phyloP scores from a whole-genome alignment of 2,329 filamentous ascomycete genomes.

The Arachnopeziza araneosa region DNA sequence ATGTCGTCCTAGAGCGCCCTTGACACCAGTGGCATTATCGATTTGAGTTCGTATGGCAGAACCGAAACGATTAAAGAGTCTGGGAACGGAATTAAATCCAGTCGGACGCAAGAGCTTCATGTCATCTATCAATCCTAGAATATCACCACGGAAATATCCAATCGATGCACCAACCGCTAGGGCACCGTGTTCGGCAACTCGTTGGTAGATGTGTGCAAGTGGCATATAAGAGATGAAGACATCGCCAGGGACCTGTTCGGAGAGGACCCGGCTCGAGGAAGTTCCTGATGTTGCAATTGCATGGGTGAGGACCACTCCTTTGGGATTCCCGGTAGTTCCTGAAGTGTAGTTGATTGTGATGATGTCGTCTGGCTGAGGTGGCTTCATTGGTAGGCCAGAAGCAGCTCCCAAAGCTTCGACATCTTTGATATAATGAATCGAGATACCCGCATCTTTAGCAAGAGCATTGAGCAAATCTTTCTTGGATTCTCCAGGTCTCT shows the following conservation, averaged over 20 bases:
- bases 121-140: slow-evolving; percentile 81
- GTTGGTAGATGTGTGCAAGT: slow-evolving; percentile 88
- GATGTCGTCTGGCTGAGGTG: slow-evolving; percentile 68
- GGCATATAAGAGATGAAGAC: slow-evolving; percentile 82
- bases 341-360: slow-evolving; percentile 91
- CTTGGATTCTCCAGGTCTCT: slow-evolving; percentile 74
- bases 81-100: slow-evolving; percentile 80
- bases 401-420: slow-evolving; percentile 76
- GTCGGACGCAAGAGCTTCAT: slow-evolving; percentile 82
- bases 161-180: slow-evolving; percentile 68
- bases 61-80: slow-evolving; percentile 87
- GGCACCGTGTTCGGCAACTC: slow-evolving; percentile 71
- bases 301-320: slow-evolving; percentile 81
- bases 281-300: slow-evolving; percentile 71
- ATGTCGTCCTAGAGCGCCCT: slow-evolving; percentile 73
- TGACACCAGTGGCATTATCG: slow-evolving; percentile 71
- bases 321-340: slow-evolving; percentile 76
- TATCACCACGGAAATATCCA: slow-evolving; percentile 92
- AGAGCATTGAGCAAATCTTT: slow-evolving; percentile 68
- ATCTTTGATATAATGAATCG: slow-evolving; percentile 72
- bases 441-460: slow-evolving; percentile 67
- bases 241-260: slow-evolving; percentile 48
- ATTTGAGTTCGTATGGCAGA: slow-evolving; percentile 75
- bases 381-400: slow-evolving; percentile 63
- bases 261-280: slow-evolving; percentile 51